Conservation (phyloP, 2,329 filamentous ascomycete species). For the Aspergillus amoenus region DNA sequence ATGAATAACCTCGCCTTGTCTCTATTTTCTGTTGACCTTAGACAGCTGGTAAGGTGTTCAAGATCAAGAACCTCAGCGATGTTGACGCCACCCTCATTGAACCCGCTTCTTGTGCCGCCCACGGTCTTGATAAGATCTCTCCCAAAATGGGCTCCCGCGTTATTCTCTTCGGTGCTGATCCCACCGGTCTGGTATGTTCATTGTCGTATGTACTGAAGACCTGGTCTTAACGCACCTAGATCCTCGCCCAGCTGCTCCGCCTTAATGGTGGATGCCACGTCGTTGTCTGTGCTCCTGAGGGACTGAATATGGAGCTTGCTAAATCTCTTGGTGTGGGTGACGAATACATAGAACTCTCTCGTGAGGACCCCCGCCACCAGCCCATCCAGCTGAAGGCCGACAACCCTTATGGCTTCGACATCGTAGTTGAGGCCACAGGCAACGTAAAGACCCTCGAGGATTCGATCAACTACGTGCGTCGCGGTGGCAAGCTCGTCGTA, state of each 20-base stretch:
- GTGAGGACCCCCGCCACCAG: constrained; percentile 55
- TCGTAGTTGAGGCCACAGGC: constrained; percentile 70
- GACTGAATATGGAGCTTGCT: constrained; percentile 70
- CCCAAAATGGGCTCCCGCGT: constrained; percentile 65
- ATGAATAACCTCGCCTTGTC: constrained; percentile 3
- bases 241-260: constrained; percentile 62
- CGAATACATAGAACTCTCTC: constrained; percentile 48
- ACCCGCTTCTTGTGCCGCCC: constrained; percentile 69
- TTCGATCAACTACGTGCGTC: constrained; percentile 68
- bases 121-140: constrained; percentile 67
- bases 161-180: constrained; percentile 67
- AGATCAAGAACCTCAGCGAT: constrained; percentile 64
- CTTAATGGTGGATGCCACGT: constrained; percentile 69
- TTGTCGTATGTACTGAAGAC: constrained; percentile 47
- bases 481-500: constrained; percentile 69
- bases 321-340: constrained; percentile 49
- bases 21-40: constrained; percentile 11
- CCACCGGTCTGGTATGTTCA: constrained; percentile 62
- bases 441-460: constrained; percentile 68
- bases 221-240: constrained; percentile 52
- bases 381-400: constrained; percentile 62
- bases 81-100: constrained; percentile 70
- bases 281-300: constrained; percentile 66
- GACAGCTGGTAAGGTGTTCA: constrained; percentile 59
- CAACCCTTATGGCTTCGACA: constrained; percentile 72